Base-by-base conservation (phyloP, 208 protist genomes). In the Leishmania amazonensis region DNA sequence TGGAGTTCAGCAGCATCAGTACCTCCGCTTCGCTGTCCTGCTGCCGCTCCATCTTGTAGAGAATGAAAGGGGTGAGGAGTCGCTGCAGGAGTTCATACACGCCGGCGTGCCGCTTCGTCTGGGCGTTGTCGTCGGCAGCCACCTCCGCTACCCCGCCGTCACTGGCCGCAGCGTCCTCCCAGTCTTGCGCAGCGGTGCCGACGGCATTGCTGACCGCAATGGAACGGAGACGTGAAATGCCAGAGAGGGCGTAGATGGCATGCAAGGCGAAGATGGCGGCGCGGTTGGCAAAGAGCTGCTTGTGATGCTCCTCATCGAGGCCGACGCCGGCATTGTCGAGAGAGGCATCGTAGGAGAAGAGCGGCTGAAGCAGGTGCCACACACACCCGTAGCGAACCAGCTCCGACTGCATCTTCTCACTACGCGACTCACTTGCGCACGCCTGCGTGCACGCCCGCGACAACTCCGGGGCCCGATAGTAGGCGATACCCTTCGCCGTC, bases 331-430 rank as follows among this genome's bases (percentile, higher is more conserved):
- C 91, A 45, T 92, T 88, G 28, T 95, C 87, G 8, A 99, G 78
- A 38, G 98, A 99, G 60, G 88, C 86, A 84, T 99, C 98, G 85
- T 98, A 99, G 8, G 83, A 75, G 70, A 99, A 97, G 21, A 99
- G 83, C 11, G 90, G 88, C 38, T 80, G 74, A 15, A 99, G 83
- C 47, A 98, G 81, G 79, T 97, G 91, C 93, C 94, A 98, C 7
- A 97, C 40, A 13, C 86, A 93, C n/a, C 97, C 97, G 53, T 73
- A 86, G 53, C 85, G 74, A 38, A 93, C 84, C 47, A 99, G 31
- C 21, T 85, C 62, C 28, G 91, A 75, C 71, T 98, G 96, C 81
- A 98, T 87, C 42, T 68, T 78, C 28, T 83, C 68, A 75, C 93
- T 87, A n/a, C 88, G 78, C 38, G 87, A 92, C 78, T 96, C 90